Evolutionary conservation across 2,329 filamentous ascomycete species (phyloP).

Genomic region (Juglanconis sp.): DNA sequence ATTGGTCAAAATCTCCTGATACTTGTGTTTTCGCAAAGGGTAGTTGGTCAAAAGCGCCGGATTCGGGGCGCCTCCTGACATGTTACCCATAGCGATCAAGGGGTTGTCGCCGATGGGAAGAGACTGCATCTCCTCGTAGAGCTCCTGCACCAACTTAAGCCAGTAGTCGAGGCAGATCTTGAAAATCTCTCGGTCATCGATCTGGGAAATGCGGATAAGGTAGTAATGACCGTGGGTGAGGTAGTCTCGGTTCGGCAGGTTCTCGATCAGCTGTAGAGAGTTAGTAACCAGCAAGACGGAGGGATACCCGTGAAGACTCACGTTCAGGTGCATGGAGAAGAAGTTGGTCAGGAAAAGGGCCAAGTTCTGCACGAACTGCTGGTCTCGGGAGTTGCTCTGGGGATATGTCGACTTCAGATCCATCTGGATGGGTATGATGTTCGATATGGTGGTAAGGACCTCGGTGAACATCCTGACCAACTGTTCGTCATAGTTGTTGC

Average conservation of each 20-base stretch:
- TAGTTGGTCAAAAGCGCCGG: slow-evolving; percentile 83
- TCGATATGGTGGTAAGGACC: slow-evolving; percentile 85
- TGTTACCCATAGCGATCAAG: slow-evolving; percentile 71
- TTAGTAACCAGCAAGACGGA: slow-evolving; percentile 18
- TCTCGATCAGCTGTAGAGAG: slow-evolving; percentile 73
- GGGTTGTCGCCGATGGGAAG: slow-evolving; percentile 94
- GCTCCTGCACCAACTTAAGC: slow-evolving; percentile 95
- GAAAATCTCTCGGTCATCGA: slow-evolving; percentile 98
- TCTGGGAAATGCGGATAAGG: slow-evolving; percentile 95
- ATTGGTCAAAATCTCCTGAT: slow-evolving; percentile 89
- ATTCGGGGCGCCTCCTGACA: slow-evolving; percentile 79
- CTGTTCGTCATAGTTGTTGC: slow-evolving; percentile 86
- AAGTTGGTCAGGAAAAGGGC: slow-evolving; percentile 96
- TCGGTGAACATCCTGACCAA: slow-evolving; percentile 98
- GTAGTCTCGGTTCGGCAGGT: slow-evolving; percentile 90
- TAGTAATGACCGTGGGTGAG: slow-evolving; percentile 97
- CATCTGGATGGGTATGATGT: slow-evolving; percentile 85
- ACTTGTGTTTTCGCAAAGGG: slow-evolving; percentile 96
- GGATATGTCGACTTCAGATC: slow-evolving; percentile 91
- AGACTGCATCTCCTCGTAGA: slow-evolving; percentile 98
- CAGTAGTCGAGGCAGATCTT: slow-evolving; percentile 99
- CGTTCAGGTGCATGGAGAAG: slow-evolving; percentile 87
- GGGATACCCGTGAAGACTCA: slow-evolving; percentile 35
- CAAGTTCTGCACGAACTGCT: slow-evolving; percentile 96
- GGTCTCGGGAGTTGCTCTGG: slow-evolving; percentile 85